Conservation (phyloP, 73 alveolate genomes). For the Paramecium pentaurelia region DNA sequence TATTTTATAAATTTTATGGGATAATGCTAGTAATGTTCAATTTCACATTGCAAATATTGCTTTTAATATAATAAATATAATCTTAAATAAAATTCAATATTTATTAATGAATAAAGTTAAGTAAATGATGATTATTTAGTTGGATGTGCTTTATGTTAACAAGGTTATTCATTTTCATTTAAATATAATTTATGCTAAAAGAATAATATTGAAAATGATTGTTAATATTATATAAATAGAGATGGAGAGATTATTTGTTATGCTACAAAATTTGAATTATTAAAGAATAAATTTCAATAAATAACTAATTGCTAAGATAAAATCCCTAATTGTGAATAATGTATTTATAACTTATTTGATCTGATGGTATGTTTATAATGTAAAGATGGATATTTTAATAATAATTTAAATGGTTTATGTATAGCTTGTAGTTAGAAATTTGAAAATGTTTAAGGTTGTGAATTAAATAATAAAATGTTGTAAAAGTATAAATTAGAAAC, state of each 20-base stretch:
- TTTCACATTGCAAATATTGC: not conserved
- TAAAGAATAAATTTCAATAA: not conserved
- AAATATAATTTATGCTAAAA: not conserved
- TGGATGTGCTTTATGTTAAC: not conserved
- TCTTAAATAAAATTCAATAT: not conserved
- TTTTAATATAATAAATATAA: not conserved
- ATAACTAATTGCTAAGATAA: not conserved
- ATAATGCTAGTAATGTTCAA: not conserved
- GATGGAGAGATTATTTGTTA: not conserved
- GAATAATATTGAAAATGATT: not conserved
- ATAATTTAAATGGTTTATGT: not conserved
- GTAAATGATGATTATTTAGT: not conserved
- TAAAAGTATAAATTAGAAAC: not conserved
- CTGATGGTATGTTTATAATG: not conserved
- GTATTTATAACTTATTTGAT: not conserved
- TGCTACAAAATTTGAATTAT: not conserved
- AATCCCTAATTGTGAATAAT: not conserved
- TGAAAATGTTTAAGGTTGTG: not conserved
- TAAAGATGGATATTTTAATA: not conserved
- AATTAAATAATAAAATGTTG: not conserved
- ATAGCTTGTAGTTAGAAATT: not conserved
- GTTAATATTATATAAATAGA: not conserved
- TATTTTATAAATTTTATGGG: not conserved
- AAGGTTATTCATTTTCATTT: not conserved
- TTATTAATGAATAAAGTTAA: not conserved